A percentile compares a stretch with the other conserved stretches of the same genome.
Evolutionary conservation across 352 stramenopile species (phyloP).

Genomic region (Lagenidium giganteum): DNA sequence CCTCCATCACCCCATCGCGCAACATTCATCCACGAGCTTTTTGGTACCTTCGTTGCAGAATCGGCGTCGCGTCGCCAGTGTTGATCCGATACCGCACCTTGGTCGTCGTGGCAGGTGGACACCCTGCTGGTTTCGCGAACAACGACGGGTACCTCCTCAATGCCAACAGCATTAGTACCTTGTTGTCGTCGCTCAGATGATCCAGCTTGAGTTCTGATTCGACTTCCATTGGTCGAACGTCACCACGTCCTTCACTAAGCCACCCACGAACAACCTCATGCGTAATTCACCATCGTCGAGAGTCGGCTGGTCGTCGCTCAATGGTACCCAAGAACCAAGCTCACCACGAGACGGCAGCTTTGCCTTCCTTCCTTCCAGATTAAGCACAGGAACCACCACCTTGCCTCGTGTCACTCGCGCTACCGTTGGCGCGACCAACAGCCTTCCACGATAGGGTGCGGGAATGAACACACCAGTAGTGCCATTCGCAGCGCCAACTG

Average conservation of each 20-base stretch:
- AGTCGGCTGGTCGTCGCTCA: constrained; percentile 6
- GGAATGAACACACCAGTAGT: constrained; percentile 2
- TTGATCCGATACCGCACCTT: constrained; percentile 13
- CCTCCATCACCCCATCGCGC: constrained; percentile 10
- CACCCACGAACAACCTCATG: not conserved
- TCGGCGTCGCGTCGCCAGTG: constrained; percentile 9
- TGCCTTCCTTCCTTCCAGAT: constrained; percentile 5
- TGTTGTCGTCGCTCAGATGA: not conserved
- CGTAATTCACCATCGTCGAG: constrained; percentile 3
- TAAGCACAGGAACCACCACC: constrained; percentile 7
- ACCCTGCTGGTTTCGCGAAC: constrained; percentile 1
- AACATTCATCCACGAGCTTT: constrained; percentile 12
- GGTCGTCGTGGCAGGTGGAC: constrained; percentile 5
- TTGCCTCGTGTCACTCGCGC: not conserved
- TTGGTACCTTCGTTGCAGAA: not conserved
- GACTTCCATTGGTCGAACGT: not conserved
- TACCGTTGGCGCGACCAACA: constrained; percentile 12
- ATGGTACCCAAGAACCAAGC: constrained; percentile 10
- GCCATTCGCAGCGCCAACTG: constrained; percentile 8
- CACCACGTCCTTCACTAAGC: not conserved
- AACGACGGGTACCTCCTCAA: constrained; percentile 6
- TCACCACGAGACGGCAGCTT: constrained; percentile 7
- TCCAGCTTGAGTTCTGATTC: constrained; percentile 5
- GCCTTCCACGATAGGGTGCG: not conserved
- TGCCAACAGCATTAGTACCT: constrained; percentile 5